Conservation (phyloP, 345 rosid species). For the Brassica juncea region DNA sequence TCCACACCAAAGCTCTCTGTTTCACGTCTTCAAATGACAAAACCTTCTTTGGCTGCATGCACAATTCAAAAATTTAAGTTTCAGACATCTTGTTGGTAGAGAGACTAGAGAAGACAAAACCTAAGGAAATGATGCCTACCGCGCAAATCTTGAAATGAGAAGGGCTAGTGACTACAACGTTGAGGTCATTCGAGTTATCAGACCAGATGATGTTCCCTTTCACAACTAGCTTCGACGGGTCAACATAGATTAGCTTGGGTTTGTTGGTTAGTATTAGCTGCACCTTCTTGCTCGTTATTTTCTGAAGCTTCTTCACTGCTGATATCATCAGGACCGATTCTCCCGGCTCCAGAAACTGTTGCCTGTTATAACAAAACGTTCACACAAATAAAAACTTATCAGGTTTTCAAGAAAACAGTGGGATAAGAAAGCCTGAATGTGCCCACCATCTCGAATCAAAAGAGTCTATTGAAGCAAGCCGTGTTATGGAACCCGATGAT, state of each 20-base stretch:
- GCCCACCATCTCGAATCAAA: slow-evolving; percentile 97
- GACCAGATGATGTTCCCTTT: slow-evolving; percentile 94
- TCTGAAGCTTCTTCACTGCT: slow-evolving; percentile 88
- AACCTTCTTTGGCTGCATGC: slow-evolving; percentile 96
- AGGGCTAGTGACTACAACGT: slow-evolving; percentile 74
- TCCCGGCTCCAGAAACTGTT: slow-evolving; percentile 94
- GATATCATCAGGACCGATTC: slow-evolving; percentile 97
- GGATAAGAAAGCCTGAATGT: slow-evolving; percentile 31
- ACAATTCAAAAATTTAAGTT: slow-evolving; percentile 11
- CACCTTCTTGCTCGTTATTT: slow-evolving; percentile 93
- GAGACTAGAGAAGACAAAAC: neutral
- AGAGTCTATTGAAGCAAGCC: slow-evolving; percentile 97
- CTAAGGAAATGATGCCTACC: slow-evolving; percentile 43
- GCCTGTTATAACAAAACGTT: slow-evolving; percentile 54
- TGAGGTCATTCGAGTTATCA: slow-evolving; percentile 84
- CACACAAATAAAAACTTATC: neutral
- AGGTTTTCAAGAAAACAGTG: too few relatives aligned
- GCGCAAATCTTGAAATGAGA: slow-evolving; percentile 91
- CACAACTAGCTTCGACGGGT: slow-evolving; percentile 74
- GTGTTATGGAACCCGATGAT: slow-evolving; percentile 67
- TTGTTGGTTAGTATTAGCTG: slow-evolving; percentile 96
- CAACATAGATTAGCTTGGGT: slow-evolving; percentile 90
- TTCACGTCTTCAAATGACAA: slow-evolving; percentile 87
- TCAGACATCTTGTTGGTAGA: neutral
- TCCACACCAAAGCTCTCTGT: slow-evolving; percentile 93